Evolutionary conservation across 2,329 filamentous ascomycete species (phyloP).

Genomic region (Penicillium sp.): DNA sequence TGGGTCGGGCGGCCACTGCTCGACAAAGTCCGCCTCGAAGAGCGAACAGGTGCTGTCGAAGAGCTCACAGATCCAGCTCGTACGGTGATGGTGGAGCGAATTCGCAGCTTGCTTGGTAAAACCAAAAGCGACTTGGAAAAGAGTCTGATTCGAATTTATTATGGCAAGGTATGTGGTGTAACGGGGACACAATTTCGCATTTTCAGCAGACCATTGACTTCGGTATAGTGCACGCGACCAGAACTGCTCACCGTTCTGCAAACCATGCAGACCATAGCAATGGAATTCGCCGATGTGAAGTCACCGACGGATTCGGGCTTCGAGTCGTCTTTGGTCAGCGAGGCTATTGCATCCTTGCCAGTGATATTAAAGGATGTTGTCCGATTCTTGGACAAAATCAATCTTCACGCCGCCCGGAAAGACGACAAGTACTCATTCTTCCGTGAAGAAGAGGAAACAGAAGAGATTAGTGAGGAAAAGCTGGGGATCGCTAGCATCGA

Average conservation of each 20-base stretch:
- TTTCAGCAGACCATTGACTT: conserved; percentile 11
- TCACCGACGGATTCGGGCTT: conserved; percentile 65
- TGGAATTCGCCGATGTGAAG: conserved; percentile 66
- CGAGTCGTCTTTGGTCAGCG: conserved; percentile 59
- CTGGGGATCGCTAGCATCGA: conserved; percentile 87
- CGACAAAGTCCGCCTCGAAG: conserved; percentile 66
- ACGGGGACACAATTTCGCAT: not conserved
- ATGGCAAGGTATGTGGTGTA: conserved; percentile 59
- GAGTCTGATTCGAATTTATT: conserved; percentile 91
- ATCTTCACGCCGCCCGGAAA: conserved; percentile 69
- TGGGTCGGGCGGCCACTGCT: conserved; percentile 92
- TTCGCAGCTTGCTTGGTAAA: conserved; percentile 64
- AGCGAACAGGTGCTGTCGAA: conserved; percentile 75
- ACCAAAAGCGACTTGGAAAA: conserved; percentile 82
- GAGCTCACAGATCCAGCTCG: conserved; percentile 69
- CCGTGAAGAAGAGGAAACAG: conserved; percentile 76
- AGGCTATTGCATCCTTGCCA: conserved; percentile 69
- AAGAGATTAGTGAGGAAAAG: conserved; percentile 83
- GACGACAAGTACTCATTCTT: conserved; percentile 97
- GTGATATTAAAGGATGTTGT: conserved; percentile 67
- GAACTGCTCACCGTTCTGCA: conserved; percentile 83
- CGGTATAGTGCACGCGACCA: conserved; percentile 62
- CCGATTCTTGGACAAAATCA: conserved; percentile 76
- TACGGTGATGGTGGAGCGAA: conserved; percentile 62
- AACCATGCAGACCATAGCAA: conserved; percentile 72